Base-by-base conservation (phyloP, 257 asterid genomes). In the Rauvolfia tetraphylla region DNA sequence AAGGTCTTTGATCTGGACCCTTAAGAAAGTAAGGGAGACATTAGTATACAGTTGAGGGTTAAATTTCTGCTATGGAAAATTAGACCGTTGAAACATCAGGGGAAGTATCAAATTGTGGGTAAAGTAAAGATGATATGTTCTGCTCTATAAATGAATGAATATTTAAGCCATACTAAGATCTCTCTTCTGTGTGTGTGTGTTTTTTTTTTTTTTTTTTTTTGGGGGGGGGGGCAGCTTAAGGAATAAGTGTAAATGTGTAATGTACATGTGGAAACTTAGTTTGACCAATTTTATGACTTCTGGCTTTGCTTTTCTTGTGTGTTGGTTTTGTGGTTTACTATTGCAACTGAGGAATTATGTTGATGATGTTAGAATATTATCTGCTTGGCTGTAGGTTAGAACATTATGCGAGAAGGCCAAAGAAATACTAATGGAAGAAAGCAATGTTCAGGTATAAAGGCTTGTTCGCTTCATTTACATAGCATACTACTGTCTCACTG, bases 351-450 rank as follows among this genome's bases (percentile, higher is more conserved):
- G 72, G 34, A 62, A 25, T 7, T 29, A 17, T 71, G 39, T 38
- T 3, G 1, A 27, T 36, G 41, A 38, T 63, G 38, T 70, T 38
- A 9, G 66, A 70, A 36, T 61, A n/a, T 75, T 77, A 72, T 38
- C 76, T 71, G 58, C 78, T 78, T 73, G 61, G 74, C 81, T 85
- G 80, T 74, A 94, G 98, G 98, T 94, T 42, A 86, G 93, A 78
- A 76, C 88, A 70, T 82, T 92, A 78, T 94, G 98, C 75, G 98
- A 91, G 82, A 94, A 94, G 88, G 98, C 98, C 3, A 94, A 92
- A 81, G 98, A 94, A 87, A 89, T 92, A 80, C 87, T 94, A 65
- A 92, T 88, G 91, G 86, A 86, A 72, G 98, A 94, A 85, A 92
- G 96, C 75, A 94, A 94, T 79, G 98, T 92, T 74, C 98, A 94